Percentiles rank a stretch among this genome's conserved stretches.
Conservation (phyloP, 73 alveolate genomes). For the Tetrahymena borealis region DNA sequence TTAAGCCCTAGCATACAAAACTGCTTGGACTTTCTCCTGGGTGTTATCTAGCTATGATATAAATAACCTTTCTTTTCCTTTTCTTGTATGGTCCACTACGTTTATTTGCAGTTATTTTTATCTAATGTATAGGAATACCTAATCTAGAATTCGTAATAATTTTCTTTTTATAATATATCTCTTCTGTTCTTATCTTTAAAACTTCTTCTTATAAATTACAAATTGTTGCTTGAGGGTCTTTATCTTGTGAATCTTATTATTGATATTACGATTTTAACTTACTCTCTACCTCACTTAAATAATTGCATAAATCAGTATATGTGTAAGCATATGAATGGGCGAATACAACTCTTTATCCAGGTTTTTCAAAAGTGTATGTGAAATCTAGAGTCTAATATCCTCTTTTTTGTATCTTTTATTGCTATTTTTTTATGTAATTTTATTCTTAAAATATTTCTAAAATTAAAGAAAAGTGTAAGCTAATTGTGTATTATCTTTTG, state of each 20-base stretch:
- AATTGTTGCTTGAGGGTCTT: background rate
- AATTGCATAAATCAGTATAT: conserved; percentile 72
- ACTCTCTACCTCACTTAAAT: conserved; percentile 50
- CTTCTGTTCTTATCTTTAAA: background rate
- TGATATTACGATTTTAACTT: conserved; percentile 35
- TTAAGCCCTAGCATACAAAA: background rate
- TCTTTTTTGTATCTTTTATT: background rate
- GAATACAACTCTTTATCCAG: conserved; percentile 10
- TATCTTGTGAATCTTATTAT: background rate
- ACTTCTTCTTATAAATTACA: background rate
- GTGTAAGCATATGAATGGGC: conserved; percentile 86
- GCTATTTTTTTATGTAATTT: too few species aligned
- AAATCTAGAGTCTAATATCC: background rate
- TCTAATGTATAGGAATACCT: background rate
- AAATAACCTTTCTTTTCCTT: conserved; percentile 14
- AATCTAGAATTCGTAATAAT: background rate
- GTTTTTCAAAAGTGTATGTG: background rate
- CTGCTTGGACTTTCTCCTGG: conserved; percentile 78
- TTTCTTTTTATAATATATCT: background rate
- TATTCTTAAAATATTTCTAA: too few species aligned
- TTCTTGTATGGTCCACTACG: background rate
- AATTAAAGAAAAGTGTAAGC: too few species aligned
- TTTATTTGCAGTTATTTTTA: background rate
- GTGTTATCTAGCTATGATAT: conserved; percentile 65
- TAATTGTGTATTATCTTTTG: too few species aligned